A percentile compares a stretch with the other conserved stretches of the same genome.
Evolutionary conservation across 2,329 filamentous ascomycete genomes (phyloP).

Genomic region (Ceratocystis colombiana): DNA sequence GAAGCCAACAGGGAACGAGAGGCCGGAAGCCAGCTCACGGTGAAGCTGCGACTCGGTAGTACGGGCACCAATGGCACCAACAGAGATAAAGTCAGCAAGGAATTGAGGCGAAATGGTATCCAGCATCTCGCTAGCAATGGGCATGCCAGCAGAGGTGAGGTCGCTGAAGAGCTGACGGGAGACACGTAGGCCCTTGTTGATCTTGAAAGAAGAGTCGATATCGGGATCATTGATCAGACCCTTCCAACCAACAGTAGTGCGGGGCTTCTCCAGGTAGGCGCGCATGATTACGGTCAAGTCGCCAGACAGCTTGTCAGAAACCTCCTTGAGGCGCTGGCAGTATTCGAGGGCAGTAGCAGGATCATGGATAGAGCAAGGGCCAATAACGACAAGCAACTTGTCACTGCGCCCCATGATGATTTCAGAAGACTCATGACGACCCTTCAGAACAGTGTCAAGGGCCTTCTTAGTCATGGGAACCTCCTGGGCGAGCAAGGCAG

Average conservation of each 20-base stretch:
- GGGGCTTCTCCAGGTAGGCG: slow-evolving; percentile 96
- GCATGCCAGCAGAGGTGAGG: slow-evolving; percentile 76
- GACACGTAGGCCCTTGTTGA: slow-evolving; percentile 93
- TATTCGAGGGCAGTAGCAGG: slow-evolving; percentile 82
- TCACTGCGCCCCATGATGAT: slow-evolving; percentile 51
- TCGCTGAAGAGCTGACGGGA: slow-evolving; percentile 91
- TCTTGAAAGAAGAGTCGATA: slow-evolving; percentile 93
- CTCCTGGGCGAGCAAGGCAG: slow-evolving; percentile 90
- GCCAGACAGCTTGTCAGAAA: slow-evolving; percentile 67
- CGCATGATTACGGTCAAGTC: slow-evolving; percentile 95
- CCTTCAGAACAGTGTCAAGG: slow-evolving; percentile 50
- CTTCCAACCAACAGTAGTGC: slow-evolving; percentile 98
- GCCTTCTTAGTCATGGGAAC: slow-evolving; percentile 54
- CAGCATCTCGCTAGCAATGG: slow-evolving; percentile 95
- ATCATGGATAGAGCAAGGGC: slow-evolving; percentile 96
- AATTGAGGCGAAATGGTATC: slow-evolving; percentile 98
- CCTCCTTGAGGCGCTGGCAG: slow-evolving; percentile 62
- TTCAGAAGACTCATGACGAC: slow-evolving; percentile 55
- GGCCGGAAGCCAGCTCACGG: slow-evolving; percentile 84
- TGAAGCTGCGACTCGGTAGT: slow-evolving; percentile 96
- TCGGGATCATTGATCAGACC: slow-evolving; percentile 98
- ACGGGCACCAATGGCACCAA: slow-evolving; percentile 88
- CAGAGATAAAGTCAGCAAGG: slow-evolving; percentile 87
- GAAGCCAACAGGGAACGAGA: slow-evolving; percentile 97
- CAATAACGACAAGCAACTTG: slow-evolving; percentile 75